A percentile compares a stretch with the other conserved stretches of the same genome.
phyloP scores from a whole-genome alignment of 192 early-diverging fungal species.

The Podila minutissima region DNA sequence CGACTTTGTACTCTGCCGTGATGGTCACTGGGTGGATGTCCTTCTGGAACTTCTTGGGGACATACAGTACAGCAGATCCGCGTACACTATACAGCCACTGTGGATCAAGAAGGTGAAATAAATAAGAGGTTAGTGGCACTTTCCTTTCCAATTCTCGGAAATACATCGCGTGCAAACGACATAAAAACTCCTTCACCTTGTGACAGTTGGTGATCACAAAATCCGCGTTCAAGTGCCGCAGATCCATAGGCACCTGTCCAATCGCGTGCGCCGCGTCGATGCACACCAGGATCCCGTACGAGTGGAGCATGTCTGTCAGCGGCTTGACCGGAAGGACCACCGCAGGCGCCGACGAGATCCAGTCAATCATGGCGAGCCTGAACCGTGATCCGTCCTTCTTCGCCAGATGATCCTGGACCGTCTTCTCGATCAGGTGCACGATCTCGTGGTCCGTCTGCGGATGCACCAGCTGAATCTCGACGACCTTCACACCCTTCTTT shows the following conservation, averaged over 20 bases:
- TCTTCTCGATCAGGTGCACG: constrained; percentile 46
- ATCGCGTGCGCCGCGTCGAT: constrained; percentile 77
- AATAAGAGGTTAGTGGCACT: too few relatives aligned
- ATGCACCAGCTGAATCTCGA: constrained; percentile 55
- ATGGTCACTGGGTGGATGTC: constrained; percentile 58
- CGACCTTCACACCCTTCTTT: constrained; percentile 47
- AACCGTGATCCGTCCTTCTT: constrained; percentile 47
- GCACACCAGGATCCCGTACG: constrained; percentile 62
- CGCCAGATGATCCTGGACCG: constrained; percentile 43
- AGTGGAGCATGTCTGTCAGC: constrained; percentile 47
- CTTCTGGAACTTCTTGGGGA: constrained; percentile 57
- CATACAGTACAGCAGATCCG: constrained; percentile 64
- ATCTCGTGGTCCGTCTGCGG: constrained; percentile 57
- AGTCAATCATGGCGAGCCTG: constrained; percentile 62
- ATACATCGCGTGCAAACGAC: neutral
- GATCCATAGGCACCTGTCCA: constrained; percentile 70
- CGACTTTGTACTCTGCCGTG: constrained; percentile 44
- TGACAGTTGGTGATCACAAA: constrained; percentile 76
- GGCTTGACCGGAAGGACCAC: constrained; percentile 55
- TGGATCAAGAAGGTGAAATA: neutral
- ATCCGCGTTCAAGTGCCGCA: constrained; percentile 64
- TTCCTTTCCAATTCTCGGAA: neutral
- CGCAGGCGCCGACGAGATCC: constrained; percentile 64
- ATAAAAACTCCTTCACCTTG: constrained; percentile 47
- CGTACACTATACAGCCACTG: constrained; percentile 68